Percentiles rank a stretch among this genome's conserved stretches.
Evolutionary conservation across 306 rosid species (phyloP).

Genomic region (Hippophae rhamnoides): DNA sequence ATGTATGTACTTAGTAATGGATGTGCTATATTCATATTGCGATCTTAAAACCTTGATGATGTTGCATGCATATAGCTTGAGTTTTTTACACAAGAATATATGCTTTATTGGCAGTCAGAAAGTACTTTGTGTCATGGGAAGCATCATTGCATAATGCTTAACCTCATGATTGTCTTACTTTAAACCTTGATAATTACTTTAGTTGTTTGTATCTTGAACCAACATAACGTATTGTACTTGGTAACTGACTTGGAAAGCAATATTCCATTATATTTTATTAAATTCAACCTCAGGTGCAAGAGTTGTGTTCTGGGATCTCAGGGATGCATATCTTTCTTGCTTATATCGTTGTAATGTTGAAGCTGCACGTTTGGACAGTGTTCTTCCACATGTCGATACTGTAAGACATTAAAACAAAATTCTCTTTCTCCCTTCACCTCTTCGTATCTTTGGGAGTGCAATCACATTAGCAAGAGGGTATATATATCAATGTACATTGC

Average conservation of each 20-base stretch:
- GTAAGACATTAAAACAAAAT: constrained; percentile 23
- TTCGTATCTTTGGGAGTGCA: not conserved
- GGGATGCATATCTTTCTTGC: constrained; percentile 25
- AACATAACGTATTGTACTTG: not conserved
- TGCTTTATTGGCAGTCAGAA: too few species aligned
- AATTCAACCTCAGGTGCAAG: constrained; percentile 34
- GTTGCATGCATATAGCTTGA: too few species aligned
- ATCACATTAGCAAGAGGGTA: not conserved
- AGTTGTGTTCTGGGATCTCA: constrained; percentile 47
- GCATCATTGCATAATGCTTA: too few species aligned
- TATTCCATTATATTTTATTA: not conserved
- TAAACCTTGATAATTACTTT: too few species aligned
- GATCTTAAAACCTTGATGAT: too few species aligned
- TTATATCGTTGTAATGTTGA: constrained; percentile 42
- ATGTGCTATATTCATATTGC: too few species aligned
- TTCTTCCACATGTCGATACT: constrained; percentile 33
- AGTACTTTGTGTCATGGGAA: too few species aligned
- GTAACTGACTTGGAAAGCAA: not conserved
- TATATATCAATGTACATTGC: too few species aligned
- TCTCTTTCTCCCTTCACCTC: not conserved
- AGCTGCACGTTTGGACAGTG: constrained; percentile 37
- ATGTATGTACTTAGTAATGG: too few species aligned
- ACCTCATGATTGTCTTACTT: too few species aligned
- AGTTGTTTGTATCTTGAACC: too few species aligned
- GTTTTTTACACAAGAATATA: too few species aligned